Base-by-base conservation (phyloP, 2,329 filamentous ascomycete genomes). In the Aspergillus fructus region DNA sequence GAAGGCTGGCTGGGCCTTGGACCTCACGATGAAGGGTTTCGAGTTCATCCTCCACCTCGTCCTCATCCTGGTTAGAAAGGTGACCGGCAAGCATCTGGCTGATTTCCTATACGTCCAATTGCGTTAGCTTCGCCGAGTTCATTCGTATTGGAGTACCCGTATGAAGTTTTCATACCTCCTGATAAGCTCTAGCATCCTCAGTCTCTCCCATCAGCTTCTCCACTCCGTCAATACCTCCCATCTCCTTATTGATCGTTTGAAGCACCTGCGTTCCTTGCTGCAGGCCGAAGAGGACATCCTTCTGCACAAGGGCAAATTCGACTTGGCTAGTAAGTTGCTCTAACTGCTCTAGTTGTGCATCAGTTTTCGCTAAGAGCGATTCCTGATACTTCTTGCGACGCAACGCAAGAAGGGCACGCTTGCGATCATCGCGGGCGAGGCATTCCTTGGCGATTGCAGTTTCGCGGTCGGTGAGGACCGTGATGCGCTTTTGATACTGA, bases 371-470 rank as follows among this genome's bases (percentile, higher is more conserved):
- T 12, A 97, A 83, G 21, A 97, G 83, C 24, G 90, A 88, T 74
- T 97, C 90, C 74, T 99, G 94, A 81, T 96, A 97, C 75, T 97
- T 99, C 78, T 97, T 97, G 65, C 93, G 86, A 56, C 94, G 89
- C 59, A 99, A 83, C 1, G 94, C 94, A 33, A 97, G 83, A 21
- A 97, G 83, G 1, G 94, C 94, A 62, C 87, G 87, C 65, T 84
- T 79, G 76, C 91, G 93, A 78, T 97, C 90, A 68, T 89, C 88
- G 59, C 85, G 83, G 17, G 87, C 86, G 19, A 97, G 83, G 78
- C 96, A 93, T 78, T 91, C 84, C 64, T 85, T 87, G 21, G 94
- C 93, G 57, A 96, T 89, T 46, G 87, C 89, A 49, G 89, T 96
- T 78, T 99, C 93, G 64, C 89, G 89, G 71, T 88, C 85, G 6